phyloP scores from a whole-genome alignment of 176 grass and related monocot species.

The Themeda triandra region DNA sequence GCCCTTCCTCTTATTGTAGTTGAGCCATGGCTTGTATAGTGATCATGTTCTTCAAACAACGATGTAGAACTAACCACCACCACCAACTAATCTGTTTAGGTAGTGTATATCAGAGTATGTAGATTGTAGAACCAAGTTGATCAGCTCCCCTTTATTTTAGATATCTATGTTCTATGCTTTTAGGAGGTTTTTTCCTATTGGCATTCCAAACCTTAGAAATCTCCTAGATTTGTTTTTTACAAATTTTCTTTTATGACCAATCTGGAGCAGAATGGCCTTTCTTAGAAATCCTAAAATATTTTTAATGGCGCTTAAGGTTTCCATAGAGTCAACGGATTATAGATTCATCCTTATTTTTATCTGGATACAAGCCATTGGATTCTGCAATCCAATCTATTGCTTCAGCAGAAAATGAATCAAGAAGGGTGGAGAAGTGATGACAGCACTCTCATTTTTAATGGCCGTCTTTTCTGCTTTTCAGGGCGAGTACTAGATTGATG shows the following conservation, averaged over 20 bases:
- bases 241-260: constrained; percentile 7
- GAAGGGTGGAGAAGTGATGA: constrained; percentile 12
- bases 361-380: constrained; percentile 80
- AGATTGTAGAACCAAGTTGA: neutral
- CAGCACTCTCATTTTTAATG: constrained; percentile 57
- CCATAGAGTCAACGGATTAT: constrained; percentile 54
- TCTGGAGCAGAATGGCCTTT: constrained; percentile 86
- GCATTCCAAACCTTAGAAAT: too few species aligned
- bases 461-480: constrained; percentile 74
- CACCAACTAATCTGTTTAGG: neutral
- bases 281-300: constrained; percentile 83
- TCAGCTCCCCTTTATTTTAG: neutral
- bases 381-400: constrained; percentile 54
- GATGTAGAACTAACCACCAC: neutral
- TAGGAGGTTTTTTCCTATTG: neutral
- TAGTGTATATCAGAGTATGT: neutral
- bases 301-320: constrained; percentile 62
- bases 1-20: too few species aligned
- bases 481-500: constrained; percentile 46
- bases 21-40: too few species aligned
- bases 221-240: neutral
- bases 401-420: constrained; percentile 33
- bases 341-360: constrained; percentile 72
- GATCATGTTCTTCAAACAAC: too few species aligned
- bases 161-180: neutral